Evolutionary conservation across 768 basidiomycete species (phyloP), one percentile per base, ranked within the genome.

Genomic region (Psilocybe tampanensis): DNA sequence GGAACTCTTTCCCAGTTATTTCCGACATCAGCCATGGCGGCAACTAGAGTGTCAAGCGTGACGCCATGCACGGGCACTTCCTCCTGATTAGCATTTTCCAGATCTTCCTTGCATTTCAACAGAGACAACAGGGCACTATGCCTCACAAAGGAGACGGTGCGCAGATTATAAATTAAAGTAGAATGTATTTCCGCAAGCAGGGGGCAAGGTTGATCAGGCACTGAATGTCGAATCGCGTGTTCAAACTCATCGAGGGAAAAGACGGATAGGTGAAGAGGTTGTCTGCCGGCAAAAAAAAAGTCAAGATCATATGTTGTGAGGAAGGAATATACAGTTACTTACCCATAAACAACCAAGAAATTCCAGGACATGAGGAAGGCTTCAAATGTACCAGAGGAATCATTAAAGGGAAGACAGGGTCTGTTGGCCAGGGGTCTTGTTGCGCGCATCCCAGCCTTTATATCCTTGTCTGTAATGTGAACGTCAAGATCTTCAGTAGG

Each of bases 231-330:
- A 26, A 98, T 76, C 0, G 95, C 89, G 56, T 86, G 83, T 67
- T 95, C 94, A 68, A 90, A 92, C 67, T 98, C 96, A 70, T 99
- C 97, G 65, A 99, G 77, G 0, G 95, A 89, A 70, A 98, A 92
- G 12, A 87, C 77, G 12, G 95, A 95, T 17, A 99, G 73, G 59
- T 90, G 88, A 15, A 98, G 79, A 1, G 95, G 89, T 80, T 90
- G 88, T 5, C 96, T 97, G 60, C n/a, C n/a, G n/a, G n/a, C n/a
- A 29, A 52, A 57, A 36, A 41, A 55, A 49, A 23, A 52, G 22
- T n/a, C 64, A 42, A 57, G 47, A 23, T 32, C 39, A 45, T 56
- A 52, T 44, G 57, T 17, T 63, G 52, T n/a, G n/a, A n/a, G n/a
- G n/a, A n/a, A 58, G 26, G 44, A 19, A 41, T 43, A 39, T 9